Base-by-base conservation (phyloP, 2,329 filamentous ascomycete species). In the Exophiala alcalophila region DNA sequence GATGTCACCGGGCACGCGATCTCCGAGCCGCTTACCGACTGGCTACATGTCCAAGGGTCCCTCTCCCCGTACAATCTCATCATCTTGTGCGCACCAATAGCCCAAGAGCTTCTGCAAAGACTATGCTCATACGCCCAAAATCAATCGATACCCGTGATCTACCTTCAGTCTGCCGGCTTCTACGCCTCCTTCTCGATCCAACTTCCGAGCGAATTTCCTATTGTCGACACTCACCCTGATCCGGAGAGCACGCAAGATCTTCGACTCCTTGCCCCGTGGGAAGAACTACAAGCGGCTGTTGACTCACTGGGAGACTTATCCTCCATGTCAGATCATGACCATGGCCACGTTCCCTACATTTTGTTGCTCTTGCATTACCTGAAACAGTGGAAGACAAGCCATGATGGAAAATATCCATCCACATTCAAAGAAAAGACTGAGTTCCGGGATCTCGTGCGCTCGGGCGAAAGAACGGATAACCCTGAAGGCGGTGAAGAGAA, bases 181-280 rank as follows among this genome's bases (percentile, higher is more conserved):
- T 94, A 92, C 65, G 86, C 87, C 2, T 86, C 86, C 54, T 94
- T 97, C 63, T 84, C 81, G n/a, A 73, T 94, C 19, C 73, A 78
- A 54, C 70, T 95, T 19, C 84, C 86, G 7, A 72, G 80, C n/a
- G 79, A 82, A 19, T 95, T 94, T 57, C 89, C 91, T 4, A 85
- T 98, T 44, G 86, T 98, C 50, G 91, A 98, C 61, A 97, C 92
- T 30, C 92, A 98, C 60, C 92, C 92, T 1, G 89, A 94, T 51
- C 81, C 87, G 27, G 86, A 87, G 26, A 81, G 87, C 5, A 92
- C 81, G 1, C 83, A 85, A 43, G 92, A 98, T 57, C 74, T 98
- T 23, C 82, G 92, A 35, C 73, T 98, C 9, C 69, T 95, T 4
- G 77, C 76, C 23, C 91, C 92, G 24, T 98, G 92, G 91, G 78